Base-by-base conservation (phyloP, 352 stramenopile species). In the Thalassiosira exigua region DNA sequence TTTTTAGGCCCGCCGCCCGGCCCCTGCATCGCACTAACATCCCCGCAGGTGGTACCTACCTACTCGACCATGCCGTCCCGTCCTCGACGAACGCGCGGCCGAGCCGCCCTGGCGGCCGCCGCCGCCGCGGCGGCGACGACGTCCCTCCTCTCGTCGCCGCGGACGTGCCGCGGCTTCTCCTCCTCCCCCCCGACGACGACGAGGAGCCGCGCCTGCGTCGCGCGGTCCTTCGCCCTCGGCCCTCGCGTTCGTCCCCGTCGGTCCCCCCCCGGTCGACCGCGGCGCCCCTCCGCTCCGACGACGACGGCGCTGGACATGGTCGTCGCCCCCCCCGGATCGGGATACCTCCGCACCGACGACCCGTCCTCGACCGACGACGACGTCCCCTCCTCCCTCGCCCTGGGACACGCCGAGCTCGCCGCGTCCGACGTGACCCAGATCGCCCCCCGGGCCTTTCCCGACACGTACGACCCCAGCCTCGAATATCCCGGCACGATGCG, bases 401-500 rank as follows among this genome's bases (percentile, higher is more conserved):
- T 48, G 39, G 11, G 65, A 22, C 54, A 67, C 9, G 53, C 56
- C 32, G 32, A 33, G 50, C 65, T 81, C 9, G 71, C 73, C 2
- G 2, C 2, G 14, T 12, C 29, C 14, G 61, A 81, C 41, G 21
- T 72, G 0, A 1, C 46, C 14, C 68, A 64, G 42, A 68, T 84
- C 11, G 70, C 52, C 17, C 75, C 75, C 22, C 46, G 39, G 1
- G 21, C 42, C 26, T 74, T 91, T 19, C 88, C 88, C 2, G 53
- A 81, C 17, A 87, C 88, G 0, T 93, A 93, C 46, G 82, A 91
- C 65, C 88, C 88, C 22, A 93, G 90, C 82, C 91, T 93, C 78
- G 88, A 93, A 74, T 93, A 90, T 81, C 88, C 88, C 26, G 88
- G 88, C 48, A 93, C 88, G 11, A 92, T 93, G 88, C 75, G 88